Percentiles rank a stretch among this genome's conserved stretches.
These are phyloP conservation scores for Penicillium sp. DNA, from an alignment of 2,329 filamentous ascomycete species.

Conservation along the genomic window DNA sequence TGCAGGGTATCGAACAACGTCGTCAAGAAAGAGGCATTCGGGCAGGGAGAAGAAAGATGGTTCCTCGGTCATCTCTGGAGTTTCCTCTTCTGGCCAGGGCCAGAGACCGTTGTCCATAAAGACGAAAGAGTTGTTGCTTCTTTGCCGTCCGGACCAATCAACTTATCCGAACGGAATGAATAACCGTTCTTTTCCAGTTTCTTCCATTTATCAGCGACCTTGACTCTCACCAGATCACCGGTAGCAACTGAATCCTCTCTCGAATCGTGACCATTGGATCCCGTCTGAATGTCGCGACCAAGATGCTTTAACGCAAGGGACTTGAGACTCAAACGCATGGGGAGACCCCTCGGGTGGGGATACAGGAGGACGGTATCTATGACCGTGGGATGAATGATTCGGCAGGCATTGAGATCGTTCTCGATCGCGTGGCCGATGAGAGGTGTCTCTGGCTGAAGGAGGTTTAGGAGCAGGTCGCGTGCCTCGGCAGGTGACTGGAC, in stretches of 20 bases:
- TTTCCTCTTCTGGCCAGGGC: not conserved
- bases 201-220: slow-evolving; percentile 67
- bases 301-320: slow-evolving; percentile 67
- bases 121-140: not conserved
- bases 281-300: slow-evolving; percentile 73
- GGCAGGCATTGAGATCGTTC: slow-evolving; percentile 84
- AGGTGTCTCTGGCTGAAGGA: slow-evolving; percentile 72
- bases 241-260: slow-evolving; percentile 87
- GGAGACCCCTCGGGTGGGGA: slow-evolving; percentile 69
- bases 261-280: slow-evolving; percentile 74
- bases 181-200: slow-evolving; percentile 65
- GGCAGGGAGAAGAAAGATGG: not conserved
- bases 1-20: not conserved
- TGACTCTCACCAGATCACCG: slow-evolving; percentile 74
- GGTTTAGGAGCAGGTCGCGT: slow-evolving; percentile 69
- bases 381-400: slow-evolving; percentile 78
- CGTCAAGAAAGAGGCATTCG: too few relatives aligned
- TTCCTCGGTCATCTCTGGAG: not conserved
- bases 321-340: slow-evolving; percentile 73
- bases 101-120: not conserved
- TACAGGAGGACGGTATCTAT: slow-evolving; percentile 84
- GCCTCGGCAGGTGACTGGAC: slow-evolving; percentile 72
- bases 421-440: slow-evolving; percentile 91
- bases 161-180: slow-evolving; percentile 51
- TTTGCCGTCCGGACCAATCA: slow-evolving; percentile 33